phyloP scores from a whole-genome alignment of 2,329 filamentous ascomycete genomes.

The Pestalotiopsis sp. region DNA sequence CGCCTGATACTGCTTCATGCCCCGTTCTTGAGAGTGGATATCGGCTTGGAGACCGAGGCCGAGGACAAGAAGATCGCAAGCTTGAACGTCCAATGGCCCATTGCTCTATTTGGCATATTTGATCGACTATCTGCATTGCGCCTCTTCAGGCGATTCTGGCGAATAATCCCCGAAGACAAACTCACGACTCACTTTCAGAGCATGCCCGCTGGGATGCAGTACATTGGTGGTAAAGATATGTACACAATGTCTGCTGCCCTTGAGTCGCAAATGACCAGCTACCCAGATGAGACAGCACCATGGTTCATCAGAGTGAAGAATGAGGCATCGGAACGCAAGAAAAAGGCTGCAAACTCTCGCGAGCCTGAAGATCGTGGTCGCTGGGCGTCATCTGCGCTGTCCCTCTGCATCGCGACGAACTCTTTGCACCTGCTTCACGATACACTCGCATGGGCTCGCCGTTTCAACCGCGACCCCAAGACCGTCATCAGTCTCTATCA shows the following conservation, averaged over 20 bases:
- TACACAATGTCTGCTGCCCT: slow-evolving; percentile 1
- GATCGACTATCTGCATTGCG: background rate
- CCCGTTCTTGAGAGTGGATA: background rate
- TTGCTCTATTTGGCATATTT: background rate
- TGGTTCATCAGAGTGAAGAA: slow-evolving; percentile 6
- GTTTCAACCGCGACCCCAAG: slow-evolving; percentile 15
- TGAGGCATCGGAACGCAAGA: background rate
- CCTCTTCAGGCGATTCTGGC: background rate
- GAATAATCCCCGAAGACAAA: background rate
- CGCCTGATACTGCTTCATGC: background rate
- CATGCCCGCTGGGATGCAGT: background rate
- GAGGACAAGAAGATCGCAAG: background rate
- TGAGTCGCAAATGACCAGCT: background rate
- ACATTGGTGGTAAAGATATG: background rate
- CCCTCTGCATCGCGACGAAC: slow-evolving; percentile 17
- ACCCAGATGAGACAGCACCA: background rate
- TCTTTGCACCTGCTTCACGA: slow-evolving; percentile 16
- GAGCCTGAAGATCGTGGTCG: slow-evolving; percentile 9
- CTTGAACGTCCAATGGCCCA: background rate
- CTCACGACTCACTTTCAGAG: background rate
- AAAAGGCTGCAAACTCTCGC: background rate
- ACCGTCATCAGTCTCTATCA: slow-evolving; percentile 10
- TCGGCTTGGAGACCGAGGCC: background rate
- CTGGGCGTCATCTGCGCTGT: slow-evolving; percentile 13
- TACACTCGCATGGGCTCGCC: slow-evolving; percentile 17